Conservation (phyloP, 208 protist genomes). For the Herpetomonas samuelpessoai region DNA sequence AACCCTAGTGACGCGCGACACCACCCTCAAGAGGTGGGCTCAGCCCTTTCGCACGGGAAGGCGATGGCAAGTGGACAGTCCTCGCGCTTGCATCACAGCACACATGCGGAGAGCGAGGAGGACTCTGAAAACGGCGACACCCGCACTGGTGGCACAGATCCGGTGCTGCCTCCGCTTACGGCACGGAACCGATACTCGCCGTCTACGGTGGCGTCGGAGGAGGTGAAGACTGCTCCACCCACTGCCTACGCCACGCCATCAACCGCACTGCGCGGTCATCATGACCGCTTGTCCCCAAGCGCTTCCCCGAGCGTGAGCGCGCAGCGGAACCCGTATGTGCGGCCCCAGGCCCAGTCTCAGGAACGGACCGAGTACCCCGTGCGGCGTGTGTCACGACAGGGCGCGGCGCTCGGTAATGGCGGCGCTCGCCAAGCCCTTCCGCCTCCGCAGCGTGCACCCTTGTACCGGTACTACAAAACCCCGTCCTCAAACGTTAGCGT, state of each 20-base stretch:
- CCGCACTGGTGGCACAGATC: neutral
- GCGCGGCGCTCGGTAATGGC: neutral
- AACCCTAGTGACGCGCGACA: too few species aligned
- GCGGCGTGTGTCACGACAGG: neutral
- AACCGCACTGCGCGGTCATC: neutral
- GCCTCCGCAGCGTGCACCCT: neutral
- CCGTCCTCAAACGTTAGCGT: slow-evolving; percentile 1
- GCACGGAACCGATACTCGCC: neutral
- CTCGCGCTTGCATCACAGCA: too few species aligned
- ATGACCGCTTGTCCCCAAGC: too few species aligned
- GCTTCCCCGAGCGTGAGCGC: too few species aligned
- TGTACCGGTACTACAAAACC: slow-evolving; percentile 1
- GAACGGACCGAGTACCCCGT: neutral
- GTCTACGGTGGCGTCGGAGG: neutral
- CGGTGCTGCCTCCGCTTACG: neutral
- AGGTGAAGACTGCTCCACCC: neutral
- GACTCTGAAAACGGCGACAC: neutral
- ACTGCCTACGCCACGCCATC: neutral
- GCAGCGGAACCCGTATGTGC: too few species aligned
- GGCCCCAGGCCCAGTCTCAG: too few species aligned
- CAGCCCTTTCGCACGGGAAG: too few species aligned
- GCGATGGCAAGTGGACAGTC: too few species aligned
- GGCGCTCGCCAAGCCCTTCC: neutral
- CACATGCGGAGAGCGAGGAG: too few species aligned
- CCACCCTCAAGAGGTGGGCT: too few species aligned